A percentile compares a stretch with the other conserved stretches of the same genome.
Evolutionary conservation across 1,139 yeast species (phyloP).

Genomic region (Candida dubliniensis): DNA sequence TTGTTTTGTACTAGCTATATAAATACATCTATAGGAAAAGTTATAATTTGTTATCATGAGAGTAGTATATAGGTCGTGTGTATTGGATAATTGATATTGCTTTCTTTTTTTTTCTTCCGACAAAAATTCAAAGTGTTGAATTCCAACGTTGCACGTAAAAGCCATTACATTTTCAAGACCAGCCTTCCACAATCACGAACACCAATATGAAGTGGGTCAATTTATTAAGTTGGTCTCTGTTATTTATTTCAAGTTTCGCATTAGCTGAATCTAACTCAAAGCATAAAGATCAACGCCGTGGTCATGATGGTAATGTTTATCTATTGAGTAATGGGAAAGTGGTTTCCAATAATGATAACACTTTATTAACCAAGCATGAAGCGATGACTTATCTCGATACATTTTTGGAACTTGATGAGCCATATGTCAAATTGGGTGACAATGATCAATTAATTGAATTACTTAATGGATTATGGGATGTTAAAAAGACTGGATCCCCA

Average conservation of each 20-base stretch:
- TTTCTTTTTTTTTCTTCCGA: no score
- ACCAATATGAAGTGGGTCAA: constrained; percentile 15
- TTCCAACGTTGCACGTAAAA: no score
- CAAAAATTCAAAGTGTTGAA: no score
- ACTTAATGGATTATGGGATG: constrained; percentile 22
- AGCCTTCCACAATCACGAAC: neutral
- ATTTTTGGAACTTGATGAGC: constrained; percentile 3
- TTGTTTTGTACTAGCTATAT: constrained; percentile 1
- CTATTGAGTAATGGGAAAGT: constrained; percentile 16
- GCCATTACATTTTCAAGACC: no score
- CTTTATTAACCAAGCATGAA: constrained; percentile 13
- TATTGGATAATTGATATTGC: no score
- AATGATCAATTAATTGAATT: constrained; percentile 27
- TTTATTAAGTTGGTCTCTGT: constrained; percentile 14
- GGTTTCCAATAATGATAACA: constrained; percentile 3
- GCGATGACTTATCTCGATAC: constrained; percentile 4
- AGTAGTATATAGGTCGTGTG: no score
- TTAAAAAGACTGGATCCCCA: constrained; percentile 20
- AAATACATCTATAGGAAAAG: neutral
- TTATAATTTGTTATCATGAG: no score
- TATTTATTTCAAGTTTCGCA: constrained; percentile 5
- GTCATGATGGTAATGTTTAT: constrained; percentile 14
- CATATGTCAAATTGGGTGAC: constrained; percentile 24
- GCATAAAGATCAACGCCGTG: neutral
- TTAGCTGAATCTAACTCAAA: neutral